These are phyloP conservation scores for Platanthera zijinensis DNA, from an alignment of 106 monocot species.

Conservation along the genomic window DNA sequence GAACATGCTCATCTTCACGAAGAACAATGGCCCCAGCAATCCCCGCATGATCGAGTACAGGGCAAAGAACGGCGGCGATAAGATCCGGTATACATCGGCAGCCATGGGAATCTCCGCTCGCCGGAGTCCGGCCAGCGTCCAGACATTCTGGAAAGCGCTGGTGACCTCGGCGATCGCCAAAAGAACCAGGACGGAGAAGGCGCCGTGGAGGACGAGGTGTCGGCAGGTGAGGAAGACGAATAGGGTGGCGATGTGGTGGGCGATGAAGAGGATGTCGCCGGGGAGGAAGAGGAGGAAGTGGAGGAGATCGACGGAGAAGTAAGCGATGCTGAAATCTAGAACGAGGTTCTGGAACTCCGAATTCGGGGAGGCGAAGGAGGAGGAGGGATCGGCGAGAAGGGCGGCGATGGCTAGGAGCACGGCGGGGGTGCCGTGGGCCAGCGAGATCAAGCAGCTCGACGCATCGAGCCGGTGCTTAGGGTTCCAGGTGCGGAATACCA, in stretches of 20 bases:
- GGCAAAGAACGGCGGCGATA: constrained; percentile 68
- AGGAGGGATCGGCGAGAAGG: constrained; percentile 19
- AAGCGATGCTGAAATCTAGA: constrained; percentile 84
- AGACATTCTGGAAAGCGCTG: constrained; percentile 74
- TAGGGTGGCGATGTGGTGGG: constrained; percentile 91
- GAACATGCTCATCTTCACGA: constrained; percentile 65
- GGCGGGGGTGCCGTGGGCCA: constrained; percentile 72
- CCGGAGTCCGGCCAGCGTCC: constrained; percentile 71
- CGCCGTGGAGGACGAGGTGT: constrained; percentile 59
- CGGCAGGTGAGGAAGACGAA: constrained; percentile 91
- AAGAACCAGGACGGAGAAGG: constrained; percentile 63
- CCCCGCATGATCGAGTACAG: constrained; percentile 67
- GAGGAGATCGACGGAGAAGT: constrained; percentile 77
- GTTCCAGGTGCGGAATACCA: constrained; percentile 66
- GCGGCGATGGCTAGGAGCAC: constrained; percentile 42
- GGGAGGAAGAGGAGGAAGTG: constrained; percentile 65
- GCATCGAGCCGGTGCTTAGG: constrained; percentile 61
- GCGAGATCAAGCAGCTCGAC: constrained; percentile 73
- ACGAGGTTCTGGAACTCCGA: constrained; percentile 47
- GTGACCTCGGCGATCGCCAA: constrained; percentile 75
- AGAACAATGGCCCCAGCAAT: constrained; percentile 70
- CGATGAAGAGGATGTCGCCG: constrained; percentile 73
- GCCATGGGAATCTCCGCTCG: constrained; percentile 38
- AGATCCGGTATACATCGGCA: constrained; percentile 23
- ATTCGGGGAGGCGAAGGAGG: constrained; percentile 53